Evolutionary conservation across 208 protist genomes (phyloP).

Genomic region (Crithidia mellificae): DNA sequence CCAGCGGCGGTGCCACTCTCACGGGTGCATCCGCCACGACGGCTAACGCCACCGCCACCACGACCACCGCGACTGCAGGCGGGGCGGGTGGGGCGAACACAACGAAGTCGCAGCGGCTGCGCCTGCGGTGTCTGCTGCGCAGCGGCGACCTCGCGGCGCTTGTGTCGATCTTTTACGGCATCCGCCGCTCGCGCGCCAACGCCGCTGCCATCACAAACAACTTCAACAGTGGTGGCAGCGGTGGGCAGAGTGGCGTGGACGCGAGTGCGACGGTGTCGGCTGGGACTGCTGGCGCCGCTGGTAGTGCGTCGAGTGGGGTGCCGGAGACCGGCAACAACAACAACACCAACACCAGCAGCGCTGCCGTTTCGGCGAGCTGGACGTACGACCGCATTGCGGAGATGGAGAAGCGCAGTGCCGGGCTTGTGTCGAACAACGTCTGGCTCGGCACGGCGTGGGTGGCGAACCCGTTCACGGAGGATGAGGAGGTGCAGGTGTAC

Average conservation of each 20-base stretch:
- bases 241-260: neutral
- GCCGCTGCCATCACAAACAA: slow-evolving; percentile 2
- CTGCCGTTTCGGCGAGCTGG: slow-evolving; percentile 9
- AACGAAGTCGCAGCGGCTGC: slow-evolving; percentile 40
- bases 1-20: neutral
- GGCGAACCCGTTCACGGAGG: slow-evolving; percentile 64
- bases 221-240: too few relatives aligned
- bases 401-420: slow-evolving; percentile 45
- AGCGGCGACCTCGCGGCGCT: slow-evolving; percentile 53
- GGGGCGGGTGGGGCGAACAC: too few relatives aligned
- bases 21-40: too few relatives aligned
- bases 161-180: slow-evolving; percentile 59
- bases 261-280: neutral
- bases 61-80: too few relatives aligned
- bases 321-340: neutral
- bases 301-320: too few relatives aligned
- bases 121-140: slow-evolving; percentile 69
- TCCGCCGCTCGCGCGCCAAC: slow-evolving; percentile 39
- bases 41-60: too few relatives aligned
- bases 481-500: slow-evolving; percentile 82
- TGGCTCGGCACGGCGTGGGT: slow-evolving; percentile 80
- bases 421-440: slow-evolving; percentile 54
- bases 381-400: slow-evolving; percentile 66
- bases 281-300: too few relatives aligned
- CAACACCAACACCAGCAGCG: neutral